A percentile compares a stretch with the other conserved stretches of the same genome.
These are phyloP conservation scores for Brassica nigra DNA, from an alignment of 345 rosid species.

Conservation along the genomic window DNA sequence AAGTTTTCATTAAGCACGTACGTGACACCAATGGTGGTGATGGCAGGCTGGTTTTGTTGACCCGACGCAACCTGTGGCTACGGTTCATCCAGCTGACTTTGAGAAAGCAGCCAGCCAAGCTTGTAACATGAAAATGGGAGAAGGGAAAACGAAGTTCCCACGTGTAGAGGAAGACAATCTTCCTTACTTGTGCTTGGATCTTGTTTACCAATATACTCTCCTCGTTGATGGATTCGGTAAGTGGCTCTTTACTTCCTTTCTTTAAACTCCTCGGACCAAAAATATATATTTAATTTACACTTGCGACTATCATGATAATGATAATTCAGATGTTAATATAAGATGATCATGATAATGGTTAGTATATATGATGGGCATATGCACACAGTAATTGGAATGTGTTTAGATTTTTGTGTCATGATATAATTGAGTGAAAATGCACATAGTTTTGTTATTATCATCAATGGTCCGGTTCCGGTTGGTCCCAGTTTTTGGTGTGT, in stretches of 20 bases:
- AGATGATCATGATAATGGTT: neutral
- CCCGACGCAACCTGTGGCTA: slow-evolving; percentile 63
- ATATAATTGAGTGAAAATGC: neutral
- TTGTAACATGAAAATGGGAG: slow-evolving; percentile 68
- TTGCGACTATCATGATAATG: neutral
- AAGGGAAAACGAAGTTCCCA: slow-evolving; percentile 57
- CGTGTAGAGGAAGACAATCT: slow-evolving; percentile 54
- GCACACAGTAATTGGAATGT: neutral
- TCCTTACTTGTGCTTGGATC: slow-evolving; percentile 93
- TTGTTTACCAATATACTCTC: slow-evolving; percentile 79
- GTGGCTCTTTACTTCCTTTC: slow-evolving; percentile 18
- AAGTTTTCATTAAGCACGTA: neutral
- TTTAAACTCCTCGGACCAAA: neutral
- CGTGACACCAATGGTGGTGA: neutral
- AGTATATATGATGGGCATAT: neutral
- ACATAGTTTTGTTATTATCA: neutral
- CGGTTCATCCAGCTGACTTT: slow-evolving; percentile 69
- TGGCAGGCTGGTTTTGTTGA: slow-evolving; percentile 82
- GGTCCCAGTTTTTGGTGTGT: neutral
- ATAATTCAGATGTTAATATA: neutral
- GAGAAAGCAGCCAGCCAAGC: slow-evolving; percentile 80
- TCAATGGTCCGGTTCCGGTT: neutral
- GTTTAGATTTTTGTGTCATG: neutral
- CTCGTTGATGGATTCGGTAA: slow-evolving; percentile 93
- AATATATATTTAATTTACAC: neutral